These are phyloP conservation scores for Farysia itapuensis DNA, from an alignment of 1,284 basidiomycete genomes.

Conservation along the genomic window DNA sequence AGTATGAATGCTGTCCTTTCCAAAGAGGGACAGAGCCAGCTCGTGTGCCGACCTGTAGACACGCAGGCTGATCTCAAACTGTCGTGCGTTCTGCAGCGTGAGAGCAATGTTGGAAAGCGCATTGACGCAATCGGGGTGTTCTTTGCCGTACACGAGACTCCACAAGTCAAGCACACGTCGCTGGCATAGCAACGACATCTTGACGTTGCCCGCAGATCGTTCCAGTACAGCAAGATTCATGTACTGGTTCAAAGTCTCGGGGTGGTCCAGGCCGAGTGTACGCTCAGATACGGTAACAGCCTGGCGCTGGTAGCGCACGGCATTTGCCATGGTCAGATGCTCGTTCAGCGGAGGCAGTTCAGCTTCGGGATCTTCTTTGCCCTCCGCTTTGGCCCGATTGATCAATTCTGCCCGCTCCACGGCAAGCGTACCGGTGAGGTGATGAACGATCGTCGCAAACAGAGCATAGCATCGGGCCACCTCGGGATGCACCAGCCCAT, in stretches of 20 bases:
- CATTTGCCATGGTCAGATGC: conserved; percentile 61
- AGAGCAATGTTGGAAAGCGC: conserved; percentile 61
- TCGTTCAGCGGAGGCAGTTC: conserved; percentile 38
- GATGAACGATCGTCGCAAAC: conserved; percentile 63
- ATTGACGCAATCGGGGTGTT: conserved; percentile 64
- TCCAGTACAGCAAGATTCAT: conserved; percentile 66
- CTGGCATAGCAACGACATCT: conserved; percentile 63
- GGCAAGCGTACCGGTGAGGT: conserved; percentile 32
- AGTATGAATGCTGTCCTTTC: conserved; percentile 54
- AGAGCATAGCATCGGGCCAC: conserved; percentile 65
- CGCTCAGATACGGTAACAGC: conserved; percentile 66
- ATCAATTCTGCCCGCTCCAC: conserved; percentile 38
- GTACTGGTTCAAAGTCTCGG: conserved; percentile 66
- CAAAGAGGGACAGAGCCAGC: conserved; percentile 45
- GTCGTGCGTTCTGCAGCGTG: conserved; percentile 47
- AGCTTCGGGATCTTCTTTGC: conserved; percentile 33
- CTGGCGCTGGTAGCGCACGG: conserved; percentile 65
- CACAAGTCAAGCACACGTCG: conserved; percentile 64
- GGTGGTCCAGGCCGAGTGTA: conserved; percentile 65
- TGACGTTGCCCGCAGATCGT: conserved; percentile 61
- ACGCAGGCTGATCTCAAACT: conserved; percentile 43
- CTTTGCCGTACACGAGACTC: conserved; percentile 64
- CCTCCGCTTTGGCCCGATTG: conserved; percentile 39
- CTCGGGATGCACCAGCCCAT: conserved; percentile 66
- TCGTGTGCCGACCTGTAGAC: conserved; percentile 51